Percentiles rank a stretch among this genome's conserved stretches.
Conservation (phyloP, 2,329 filamentous ascomycete species). For the Thelonectria rubi region DNA sequence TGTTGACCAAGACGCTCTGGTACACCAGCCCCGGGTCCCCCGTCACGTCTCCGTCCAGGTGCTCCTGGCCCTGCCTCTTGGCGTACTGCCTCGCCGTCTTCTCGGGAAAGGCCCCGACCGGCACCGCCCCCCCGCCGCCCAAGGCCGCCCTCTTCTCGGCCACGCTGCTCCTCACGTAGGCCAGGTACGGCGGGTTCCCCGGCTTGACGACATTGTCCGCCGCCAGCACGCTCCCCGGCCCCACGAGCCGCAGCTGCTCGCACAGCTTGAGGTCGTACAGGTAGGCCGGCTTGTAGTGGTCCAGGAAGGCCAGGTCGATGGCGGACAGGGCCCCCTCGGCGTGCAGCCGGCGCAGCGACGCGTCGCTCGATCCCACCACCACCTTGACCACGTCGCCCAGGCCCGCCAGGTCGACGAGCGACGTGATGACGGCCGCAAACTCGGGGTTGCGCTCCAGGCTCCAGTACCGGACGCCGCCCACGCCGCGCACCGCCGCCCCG, state of each 20-base stretch:
- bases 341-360: constrained; percentile 70
- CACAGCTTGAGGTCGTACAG: constrained; percentile 78
- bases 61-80: constrained; percentile 61
- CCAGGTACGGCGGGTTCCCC: constrained; percentile 74
- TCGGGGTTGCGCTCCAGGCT: constrained; percentile 78
- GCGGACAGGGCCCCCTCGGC: constrained; percentile 60
- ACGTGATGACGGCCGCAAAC: constrained; percentile 74
- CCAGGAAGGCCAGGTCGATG: constrained; percentile 80
- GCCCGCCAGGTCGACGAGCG: constrained; percentile 78
- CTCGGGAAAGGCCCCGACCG: constrained; percentile 50
- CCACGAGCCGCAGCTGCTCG: constrained; percentile 73
- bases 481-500: constrained; percentile 69
- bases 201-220: constrained; percentile 78
- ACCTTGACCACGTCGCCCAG: constrained; percentile 76
- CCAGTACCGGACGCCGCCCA: constrained; percentile 72
- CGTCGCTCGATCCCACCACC: constrained; percentile 73
- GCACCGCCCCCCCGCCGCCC: constrained; percentile 50
- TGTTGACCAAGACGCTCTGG: constrained; percentile 69
- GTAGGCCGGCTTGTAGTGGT: constrained; percentile 83
- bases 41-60: constrained; percentile 42
- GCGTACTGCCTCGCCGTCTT: constrained; percentile 61
- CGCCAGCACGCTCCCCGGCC: constrained; percentile 68
- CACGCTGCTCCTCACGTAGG: constrained; percentile 73
- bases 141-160: constrained; percentile 61
- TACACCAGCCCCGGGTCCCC: constrained; percentile 75